These are phyloP conservation scores for Cystobasidium tubakii DNA, from an alignment of 768 basidiomycete species.

Conservation along the genomic window DNA sequence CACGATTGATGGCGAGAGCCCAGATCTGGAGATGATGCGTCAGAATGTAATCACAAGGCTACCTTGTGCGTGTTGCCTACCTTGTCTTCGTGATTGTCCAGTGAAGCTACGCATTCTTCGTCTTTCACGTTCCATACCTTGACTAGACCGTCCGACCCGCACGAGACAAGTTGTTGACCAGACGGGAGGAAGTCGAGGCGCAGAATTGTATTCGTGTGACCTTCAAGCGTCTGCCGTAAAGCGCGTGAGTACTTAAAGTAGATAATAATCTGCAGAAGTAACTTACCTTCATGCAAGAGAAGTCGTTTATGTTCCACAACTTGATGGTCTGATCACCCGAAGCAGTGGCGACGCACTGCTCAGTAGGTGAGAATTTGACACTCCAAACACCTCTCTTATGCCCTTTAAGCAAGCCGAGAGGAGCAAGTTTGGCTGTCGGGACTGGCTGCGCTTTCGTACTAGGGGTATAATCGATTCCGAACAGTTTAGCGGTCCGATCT, in stretches of 20 bases:
- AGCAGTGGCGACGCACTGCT: constrained; percentile 80
- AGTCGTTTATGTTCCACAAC: constrained; percentile 90
- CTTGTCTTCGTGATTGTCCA: constrained; percentile 98
- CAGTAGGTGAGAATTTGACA: constrained; percentile 76
- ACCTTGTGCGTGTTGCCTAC: constrained; percentile 52
- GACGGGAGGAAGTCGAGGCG: constrained; percentile 80
- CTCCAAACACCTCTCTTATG: constrained; percentile 96
- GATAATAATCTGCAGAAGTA: too few species aligned
- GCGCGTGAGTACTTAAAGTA: too few species aligned
- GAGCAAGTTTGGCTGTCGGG: constrained; percentile 16
- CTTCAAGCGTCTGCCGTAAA: constrained; percentile 76
- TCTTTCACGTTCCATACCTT: constrained; percentile 89
- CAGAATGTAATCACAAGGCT: neutral
- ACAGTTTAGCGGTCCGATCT: constrained; percentile 89
- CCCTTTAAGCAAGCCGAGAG: constrained; percentile 75
- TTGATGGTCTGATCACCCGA: constrained; percentile 93
- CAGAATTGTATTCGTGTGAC: constrained; percentile 93
- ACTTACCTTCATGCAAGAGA: constrained; percentile 67
- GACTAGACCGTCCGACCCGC: constrained; percentile 88
- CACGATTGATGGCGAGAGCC: constrained; percentile 76
- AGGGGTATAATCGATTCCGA: constrained; percentile 61
- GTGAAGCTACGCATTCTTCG: constrained; percentile 76
- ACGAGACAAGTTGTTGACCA: constrained; percentile 78
- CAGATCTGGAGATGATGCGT: constrained; percentile 64
- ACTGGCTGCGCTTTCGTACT: constrained; percentile 55